phyloP scores from a whole-genome alignment of 495 filamentous ascomycete genomes.

The Hypoxylon perforatum region DNA sequence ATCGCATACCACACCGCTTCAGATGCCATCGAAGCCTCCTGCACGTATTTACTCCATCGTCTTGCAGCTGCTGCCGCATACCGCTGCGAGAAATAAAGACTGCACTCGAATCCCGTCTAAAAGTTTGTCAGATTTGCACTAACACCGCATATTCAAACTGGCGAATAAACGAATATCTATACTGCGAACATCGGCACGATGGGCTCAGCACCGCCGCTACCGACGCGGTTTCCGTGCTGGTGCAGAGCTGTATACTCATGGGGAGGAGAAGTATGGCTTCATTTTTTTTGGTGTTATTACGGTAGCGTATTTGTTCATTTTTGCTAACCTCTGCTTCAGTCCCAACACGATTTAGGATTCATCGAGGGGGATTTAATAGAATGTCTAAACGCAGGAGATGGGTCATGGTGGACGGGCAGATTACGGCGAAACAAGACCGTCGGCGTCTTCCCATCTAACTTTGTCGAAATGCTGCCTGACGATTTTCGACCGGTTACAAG shows the following conservation, averaged over 20 bases:
- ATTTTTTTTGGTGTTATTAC: slow-evolving; percentile 20
- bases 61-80: slow-evolving; percentile 37
- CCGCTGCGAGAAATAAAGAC: slow-evolving; percentile 27
- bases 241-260: slow-evolving; percentile 94
- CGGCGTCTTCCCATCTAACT: slow-evolving; percentile 96
- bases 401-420: slow-evolving; percentile 97
- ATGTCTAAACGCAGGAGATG: slow-evolving; percentile 96
- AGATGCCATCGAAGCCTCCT: slow-evolving; percentile 22
- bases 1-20: slow-evolving; percentile 37
- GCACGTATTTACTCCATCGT: slow-evolving; percentile 39
- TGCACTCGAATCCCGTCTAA: slow-evolving; percentile 24
- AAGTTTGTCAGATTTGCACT: slow-evolving; percentile 17
- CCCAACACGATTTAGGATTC: slow-evolving; percentile 92
- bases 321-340: slow-evolving; percentile 57
- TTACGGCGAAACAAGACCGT: slow-evolving; percentile 87
- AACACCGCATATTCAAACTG: slow-evolving; percentile 32
- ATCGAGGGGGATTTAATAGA: slow-evolving; percentile 98
- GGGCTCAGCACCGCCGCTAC: slow-evolving; percentile 71
- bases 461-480: slow-evolving; percentile 89
- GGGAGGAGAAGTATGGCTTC: slow-evolving; percentile 82
- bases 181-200: slow-evolving; percentile 47
- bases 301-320: slow-evolving; percentile 25
- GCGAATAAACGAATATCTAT: slow-evolving; percentile 30
- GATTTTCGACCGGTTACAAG: slow-evolving; percentile 83
- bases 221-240: slow-evolving; percentile 94